phyloP scores from a whole-genome alignment of 75 land plant genomes.

The Pinus taeda region DNA sequence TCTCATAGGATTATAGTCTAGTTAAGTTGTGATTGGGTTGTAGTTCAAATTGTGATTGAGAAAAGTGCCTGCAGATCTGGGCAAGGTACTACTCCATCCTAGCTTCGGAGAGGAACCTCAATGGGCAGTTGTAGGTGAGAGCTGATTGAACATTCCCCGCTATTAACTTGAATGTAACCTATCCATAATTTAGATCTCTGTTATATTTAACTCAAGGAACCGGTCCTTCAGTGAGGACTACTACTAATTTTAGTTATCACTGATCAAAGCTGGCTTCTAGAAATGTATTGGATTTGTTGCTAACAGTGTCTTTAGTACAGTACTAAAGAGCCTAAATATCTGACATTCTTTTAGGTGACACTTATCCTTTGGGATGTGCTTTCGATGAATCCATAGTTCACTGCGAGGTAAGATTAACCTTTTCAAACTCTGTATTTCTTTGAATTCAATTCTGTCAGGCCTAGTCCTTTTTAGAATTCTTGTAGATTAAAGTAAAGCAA shows the following conservation, averaged over 20 bases:
- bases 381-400: conserved; percentile 79
- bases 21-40: neutral
- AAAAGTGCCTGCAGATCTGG: conserved; percentile 59
- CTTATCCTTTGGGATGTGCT: conserved; percentile 86
- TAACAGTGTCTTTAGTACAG: conserved; percentile 41
- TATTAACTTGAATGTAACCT: neutral
- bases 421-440: too few relatives aligned
- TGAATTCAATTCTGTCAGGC: too few relatives aligned
- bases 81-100: conserved; percentile 86
- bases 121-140: conserved; percentile 86
- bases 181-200: neutral
- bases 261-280: conserved; percentile 36
- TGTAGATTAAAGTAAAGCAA: neutral
- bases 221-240: neutral
- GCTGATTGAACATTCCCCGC: neutral
- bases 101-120: conserved; percentile 82
- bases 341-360: conserved; percentile 60
- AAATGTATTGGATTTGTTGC: conserved; percentile 45
- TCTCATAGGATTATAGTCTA: neutral
- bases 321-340: conserved; percentile 20
- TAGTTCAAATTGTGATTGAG: conserved; percentile 5
- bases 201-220: neutral
- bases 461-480: neutral
- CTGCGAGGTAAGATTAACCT: conserved; percentile 46
- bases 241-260: neutral